These are phyloP conservation scores for Phaeotremella fagi DNA, from an alignment of 768 basidiomycete genomes.

Conservation along the genomic window DNA sequence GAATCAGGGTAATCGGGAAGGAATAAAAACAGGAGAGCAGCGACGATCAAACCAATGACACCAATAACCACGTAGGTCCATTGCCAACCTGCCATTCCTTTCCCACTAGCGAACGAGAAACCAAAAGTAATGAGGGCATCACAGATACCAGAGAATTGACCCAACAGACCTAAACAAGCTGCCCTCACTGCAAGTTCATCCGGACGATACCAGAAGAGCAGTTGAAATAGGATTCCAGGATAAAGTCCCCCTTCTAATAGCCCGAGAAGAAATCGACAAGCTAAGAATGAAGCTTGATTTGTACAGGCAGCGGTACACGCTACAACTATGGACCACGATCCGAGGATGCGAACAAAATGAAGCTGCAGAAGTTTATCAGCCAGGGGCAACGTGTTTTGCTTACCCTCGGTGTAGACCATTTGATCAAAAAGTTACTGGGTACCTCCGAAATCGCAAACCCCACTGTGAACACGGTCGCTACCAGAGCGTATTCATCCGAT, in stretches of 20 bases:
- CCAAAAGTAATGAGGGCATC: conserved; percentile 29
- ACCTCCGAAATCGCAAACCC: conserved; percentile 27
- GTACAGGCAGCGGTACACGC: conserved; percentile 11
- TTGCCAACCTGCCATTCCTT: conserved; percentile 25
- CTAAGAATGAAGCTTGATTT: conserved; percentile 16
- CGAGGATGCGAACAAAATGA: conserved; percentile 18
- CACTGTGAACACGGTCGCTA: conserved; percentile 24
- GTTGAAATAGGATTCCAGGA: not conserved
- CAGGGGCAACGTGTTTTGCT: not conserved
- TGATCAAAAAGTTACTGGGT: conserved; percentile 29
- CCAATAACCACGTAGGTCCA: conserved; percentile 14
- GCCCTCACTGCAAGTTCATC: conserved; percentile 29
- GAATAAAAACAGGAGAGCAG: conserved; percentile 4
- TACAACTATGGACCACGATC: conserved; percentile 11
- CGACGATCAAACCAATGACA: conserved; percentile 6
- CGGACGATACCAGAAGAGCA: conserved; percentile 27
- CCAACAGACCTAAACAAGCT: conserved; percentile 10
- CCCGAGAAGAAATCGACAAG: too few relatives aligned
- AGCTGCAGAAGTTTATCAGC: conserved; percentile 2
- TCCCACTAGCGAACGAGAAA: conserved; percentile 14
- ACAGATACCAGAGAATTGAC: conserved; percentile 23
- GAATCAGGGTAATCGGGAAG: conserved; percentile 16
- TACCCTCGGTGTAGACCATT: conserved; percentile 28
- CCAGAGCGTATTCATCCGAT: conserved; percentile 23
- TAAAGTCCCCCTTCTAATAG: too few relatives aligned